A percentile compares a stretch with the other conserved stretches of the same genome.
Conservation (phyloP, 345 rosid genomes). For the Populus deltoides region DNA sequence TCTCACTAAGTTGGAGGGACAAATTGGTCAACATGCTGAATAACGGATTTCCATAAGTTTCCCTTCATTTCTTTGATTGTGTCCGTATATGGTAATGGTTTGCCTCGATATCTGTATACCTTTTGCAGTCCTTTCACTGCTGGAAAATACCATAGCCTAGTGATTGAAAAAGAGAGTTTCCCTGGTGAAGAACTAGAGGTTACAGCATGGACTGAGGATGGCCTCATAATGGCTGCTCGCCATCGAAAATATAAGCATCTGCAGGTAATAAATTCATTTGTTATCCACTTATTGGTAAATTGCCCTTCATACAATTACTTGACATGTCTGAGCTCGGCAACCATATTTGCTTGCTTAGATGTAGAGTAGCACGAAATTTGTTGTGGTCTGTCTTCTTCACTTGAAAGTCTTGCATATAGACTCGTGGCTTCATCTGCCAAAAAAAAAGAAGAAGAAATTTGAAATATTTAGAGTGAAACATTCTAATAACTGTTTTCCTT, state of each 20-base stretch:
- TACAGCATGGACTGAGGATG: constrained; percentile 96
- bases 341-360: not conserved
- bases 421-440: not conserved
- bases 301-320: not conserved
- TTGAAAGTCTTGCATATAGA: not conserved
- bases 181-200: constrained; percentile 70
- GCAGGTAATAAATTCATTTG: constrained; percentile 45
- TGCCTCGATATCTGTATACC: not conserved
- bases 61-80: no score
- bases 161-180: constrained; percentile 74
- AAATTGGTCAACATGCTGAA: no score
- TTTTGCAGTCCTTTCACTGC: constrained; percentile 76
- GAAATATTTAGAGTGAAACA: not conserved
- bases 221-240: constrained; percentile 90
- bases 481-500: not conserved
- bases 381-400: not conserved
- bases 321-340: not conserved
- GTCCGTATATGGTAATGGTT: not conserved
- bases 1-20: no score
- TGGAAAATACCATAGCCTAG: constrained; percentile 91
- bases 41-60: no score
- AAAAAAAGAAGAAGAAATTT: not conserved
- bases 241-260: constrained; percentile 74
- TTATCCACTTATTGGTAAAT: not conserved
- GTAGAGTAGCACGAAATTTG: not conserved